Conservation (phyloP, 2,329 filamentous ascomycete genomes). For the Leptosphaerulina australis region DNA sequence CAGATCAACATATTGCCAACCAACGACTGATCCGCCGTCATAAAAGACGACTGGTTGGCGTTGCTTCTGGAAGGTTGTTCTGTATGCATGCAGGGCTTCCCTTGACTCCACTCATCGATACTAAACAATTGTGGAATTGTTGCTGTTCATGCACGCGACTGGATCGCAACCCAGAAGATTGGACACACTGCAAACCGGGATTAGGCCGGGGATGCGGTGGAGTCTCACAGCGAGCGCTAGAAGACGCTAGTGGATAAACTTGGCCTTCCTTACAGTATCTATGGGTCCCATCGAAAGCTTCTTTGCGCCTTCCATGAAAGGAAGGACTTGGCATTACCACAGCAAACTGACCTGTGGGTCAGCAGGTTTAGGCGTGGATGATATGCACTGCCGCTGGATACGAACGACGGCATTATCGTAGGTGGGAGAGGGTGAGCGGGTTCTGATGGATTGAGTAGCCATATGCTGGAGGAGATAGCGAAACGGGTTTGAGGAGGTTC, state of each 20-base stretch:
- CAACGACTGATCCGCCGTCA: no score
- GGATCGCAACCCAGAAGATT: constrained; percentile 4
- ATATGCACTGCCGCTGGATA: constrained; percentile 4
- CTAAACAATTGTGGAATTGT: neutral
- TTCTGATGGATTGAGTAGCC: neutral
- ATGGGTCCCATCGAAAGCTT: constrained; percentile 14
- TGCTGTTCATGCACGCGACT: constrained; percentile 7
- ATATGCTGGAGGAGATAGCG: neutral
- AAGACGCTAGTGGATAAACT: neutral
- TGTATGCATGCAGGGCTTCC: constrained; percentile 7
- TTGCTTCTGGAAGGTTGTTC: constrained; percentile 5
- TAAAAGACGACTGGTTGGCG: neutral
- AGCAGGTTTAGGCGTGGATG: neutral
- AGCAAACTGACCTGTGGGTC: constrained; percentile 1
- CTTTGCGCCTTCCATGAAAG: constrained; percentile 10
- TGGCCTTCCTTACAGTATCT: neutral
- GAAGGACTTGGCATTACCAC: constrained; percentile 20
- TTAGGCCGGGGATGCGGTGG: constrained; percentile 4
- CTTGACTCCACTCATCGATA: neutral
- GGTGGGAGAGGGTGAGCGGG: constrained; percentile 8
- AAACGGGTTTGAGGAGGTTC: neutral
- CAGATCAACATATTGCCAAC: no score
- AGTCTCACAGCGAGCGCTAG: neutral
- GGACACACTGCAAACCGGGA: constrained; percentile 2
- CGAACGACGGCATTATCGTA: neutral